phyloP scores from a whole-genome alignment of 73 alveolate species.

The Tetrahymena elliotti region DNA sequence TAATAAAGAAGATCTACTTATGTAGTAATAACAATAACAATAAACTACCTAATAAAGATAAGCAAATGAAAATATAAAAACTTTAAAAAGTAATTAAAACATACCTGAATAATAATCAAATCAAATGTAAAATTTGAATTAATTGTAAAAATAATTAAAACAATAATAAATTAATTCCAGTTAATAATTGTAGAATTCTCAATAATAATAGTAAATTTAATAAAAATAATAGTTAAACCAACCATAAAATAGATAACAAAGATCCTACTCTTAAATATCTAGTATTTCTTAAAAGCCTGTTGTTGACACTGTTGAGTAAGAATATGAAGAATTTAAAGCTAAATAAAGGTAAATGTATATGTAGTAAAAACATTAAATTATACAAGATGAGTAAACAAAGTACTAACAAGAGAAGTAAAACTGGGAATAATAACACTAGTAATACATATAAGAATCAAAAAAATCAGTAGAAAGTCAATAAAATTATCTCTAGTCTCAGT shows the following conservation, averaged over 20 bases:
- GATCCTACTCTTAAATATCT: not conserved
- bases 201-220: too few relatives aligned
- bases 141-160: too few relatives aligned
- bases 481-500: not conserved
- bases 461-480: not conserved
- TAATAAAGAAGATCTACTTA: not conserved
- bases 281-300: not conserved
- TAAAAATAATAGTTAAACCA: too few relatives aligned
- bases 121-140: too few relatives aligned
- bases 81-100: not conserved
- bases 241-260: not conserved
- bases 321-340: not conserved
- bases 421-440: not conserved
- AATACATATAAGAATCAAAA: not conserved
- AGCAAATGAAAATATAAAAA: not conserved
- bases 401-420: not conserved
- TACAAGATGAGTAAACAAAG: not conserved
- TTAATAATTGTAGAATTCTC: not conserved
- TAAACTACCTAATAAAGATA: not conserved
- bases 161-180: too few relatives aligned
- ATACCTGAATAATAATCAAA: not conserved
- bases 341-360: not conserved
- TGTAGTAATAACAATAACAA: too few relatives aligned
- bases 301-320: not conserved
- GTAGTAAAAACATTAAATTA: not conserved